Conservation (phyloP, 2,329 filamentous ascomycete genomes). For the Podosphaera xanthii region DNA sequence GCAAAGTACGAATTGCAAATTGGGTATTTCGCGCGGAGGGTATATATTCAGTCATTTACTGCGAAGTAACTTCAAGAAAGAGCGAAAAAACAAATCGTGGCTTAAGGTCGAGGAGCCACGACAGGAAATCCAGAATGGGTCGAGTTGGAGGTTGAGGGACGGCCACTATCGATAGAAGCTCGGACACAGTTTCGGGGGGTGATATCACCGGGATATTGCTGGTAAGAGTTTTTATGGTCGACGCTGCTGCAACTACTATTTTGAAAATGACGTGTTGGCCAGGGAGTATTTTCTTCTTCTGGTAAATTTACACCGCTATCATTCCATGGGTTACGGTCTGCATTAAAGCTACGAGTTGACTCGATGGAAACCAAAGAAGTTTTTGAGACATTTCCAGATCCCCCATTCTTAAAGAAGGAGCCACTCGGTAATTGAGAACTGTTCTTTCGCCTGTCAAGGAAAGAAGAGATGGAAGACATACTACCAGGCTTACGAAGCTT, state of each 20-base stretch:
- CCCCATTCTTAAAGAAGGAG: conserved; percentile 67
- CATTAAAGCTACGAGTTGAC: conserved; percentile 71
- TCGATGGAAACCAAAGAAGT: conserved; percentile 91
- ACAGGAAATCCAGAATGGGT: conserved; percentile 87
- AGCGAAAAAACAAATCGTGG: conserved; percentile 9
- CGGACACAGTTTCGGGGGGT: conserved; percentile 68
- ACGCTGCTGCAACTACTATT: conserved; percentile 33
- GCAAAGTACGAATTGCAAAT: conserved; percentile 4
- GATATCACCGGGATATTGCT: conserved; percentile 53
- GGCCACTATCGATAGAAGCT: conserved; percentile 73
- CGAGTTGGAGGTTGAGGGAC: conserved; percentile 86
- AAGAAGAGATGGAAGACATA: conserved; percentile 88
- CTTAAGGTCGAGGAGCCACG: conserved; percentile 57
- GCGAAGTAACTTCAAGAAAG: conserved; percentile 15
- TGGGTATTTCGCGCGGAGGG: conserved; percentile 15
- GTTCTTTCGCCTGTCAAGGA: conserved; percentile 87
- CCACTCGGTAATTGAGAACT: conserved; percentile 61
- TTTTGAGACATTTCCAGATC: conserved; percentile 74
- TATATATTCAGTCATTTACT: conserved; percentile 17
- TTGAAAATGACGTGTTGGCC: conserved; percentile 37
- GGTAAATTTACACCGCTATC: conserved; percentile 87
- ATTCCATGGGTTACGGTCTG: conserved; percentile 94
- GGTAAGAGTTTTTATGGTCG: conserved; percentile 33
- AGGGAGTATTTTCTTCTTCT: conserved; percentile 52
- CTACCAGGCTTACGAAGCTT: conserved; percentile 83